Evolutionary conservation across 441 rosid species (phyloP), one percentile per base, ranked within the genome.

Genomic region (Melastoma candidum): DNA sequence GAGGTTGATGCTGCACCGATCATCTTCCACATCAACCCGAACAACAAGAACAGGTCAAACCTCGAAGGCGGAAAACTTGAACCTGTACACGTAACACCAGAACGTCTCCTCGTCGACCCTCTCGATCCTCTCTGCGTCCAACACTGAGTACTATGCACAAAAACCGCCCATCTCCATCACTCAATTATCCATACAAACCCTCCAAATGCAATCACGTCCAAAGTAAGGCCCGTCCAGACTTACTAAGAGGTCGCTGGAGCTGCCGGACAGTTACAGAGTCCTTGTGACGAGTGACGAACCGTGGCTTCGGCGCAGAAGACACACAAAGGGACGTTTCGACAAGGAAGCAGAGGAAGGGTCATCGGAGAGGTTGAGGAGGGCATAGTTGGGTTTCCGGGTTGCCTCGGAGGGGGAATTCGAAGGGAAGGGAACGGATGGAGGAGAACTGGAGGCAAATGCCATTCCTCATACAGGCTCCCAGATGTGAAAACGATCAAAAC

Each of bases 81-180:
- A 64, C 64, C 81, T 84, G 48, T 87, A 83, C 8, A 87, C 87
- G 53, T 87, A 85, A 62, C 96, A 92, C 74, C 81, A 70, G 66
- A 92, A 87, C 22, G 95, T 82, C 73, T 68, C 82, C 44, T 85
- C 96, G 59, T 92, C 95, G 44, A 92, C 77, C 59, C 96, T 82
- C 83, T 85, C 95, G 48, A 92, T 87, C 80, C 96, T 87, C 82
- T 92, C 95, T 3, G 96, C 98, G 55, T 92, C 98, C 77, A 92
- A 71, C 69, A 92, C 96, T 26, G 98, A 92, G 82, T 85, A 92
- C 58, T 87, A 95, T 92, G 8, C 6, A 8, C 7, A 72, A 61
- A 69, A 51, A 32, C 41, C 41, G 7, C 41, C 12, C 44, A 58
- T 0, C 1, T 17, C 36, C 55, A 32, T 29, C 44, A 48, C 36